Conservation (phyloP, 2,329 filamentous ascomycete species). For the Neonectria sp. region DNA sequence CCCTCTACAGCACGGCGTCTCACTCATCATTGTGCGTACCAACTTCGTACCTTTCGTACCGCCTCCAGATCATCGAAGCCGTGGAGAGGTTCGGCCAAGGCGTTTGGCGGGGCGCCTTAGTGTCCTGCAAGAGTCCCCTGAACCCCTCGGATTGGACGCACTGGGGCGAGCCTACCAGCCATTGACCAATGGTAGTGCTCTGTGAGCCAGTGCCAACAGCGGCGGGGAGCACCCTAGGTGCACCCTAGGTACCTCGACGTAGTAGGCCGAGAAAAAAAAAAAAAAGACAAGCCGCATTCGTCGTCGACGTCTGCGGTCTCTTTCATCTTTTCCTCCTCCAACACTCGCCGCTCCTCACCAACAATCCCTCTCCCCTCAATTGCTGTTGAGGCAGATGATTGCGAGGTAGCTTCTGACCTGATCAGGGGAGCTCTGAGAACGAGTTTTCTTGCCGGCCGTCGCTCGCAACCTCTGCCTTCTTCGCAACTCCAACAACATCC, state of each 20-base stretch:
- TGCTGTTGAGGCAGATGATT: constrained; percentile 54
- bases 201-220: constrained; percentile 20
- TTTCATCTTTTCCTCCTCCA: constrained; percentile 39
- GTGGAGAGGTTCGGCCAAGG: constrained; percentile 45
- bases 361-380: constrained; percentile 37
- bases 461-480: constrained; percentile 50
- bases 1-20: neutral
- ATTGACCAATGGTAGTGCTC: constrained; percentile 45
- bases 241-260: constrained; percentile 29
- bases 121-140: constrained; percentile 42
- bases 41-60: constrained; percentile 18
- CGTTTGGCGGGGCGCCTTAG: constrained; percentile 45
- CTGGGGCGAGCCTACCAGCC: constrained; percentile 25
- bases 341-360: constrained; percentile 39
- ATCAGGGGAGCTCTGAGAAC: constrained; percentile 56
- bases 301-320: constrained; percentile 38
- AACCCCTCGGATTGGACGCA: constrained; percentile 38
- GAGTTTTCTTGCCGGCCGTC: constrained; percentile 55
- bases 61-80: constrained; percentile 37
- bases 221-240: constrained; percentile 35
- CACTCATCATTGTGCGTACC: constrained; percentile 1
- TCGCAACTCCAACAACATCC: constrained; percentile 30
- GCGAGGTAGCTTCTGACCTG: constrained; percentile 57
- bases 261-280: constrained; percentile 41
- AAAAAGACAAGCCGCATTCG: constrained; percentile 48